Evolutionary conservation across 1,284 basidiomycete genomes (phyloP).

Genomic region (Boletus smithii): DNA sequence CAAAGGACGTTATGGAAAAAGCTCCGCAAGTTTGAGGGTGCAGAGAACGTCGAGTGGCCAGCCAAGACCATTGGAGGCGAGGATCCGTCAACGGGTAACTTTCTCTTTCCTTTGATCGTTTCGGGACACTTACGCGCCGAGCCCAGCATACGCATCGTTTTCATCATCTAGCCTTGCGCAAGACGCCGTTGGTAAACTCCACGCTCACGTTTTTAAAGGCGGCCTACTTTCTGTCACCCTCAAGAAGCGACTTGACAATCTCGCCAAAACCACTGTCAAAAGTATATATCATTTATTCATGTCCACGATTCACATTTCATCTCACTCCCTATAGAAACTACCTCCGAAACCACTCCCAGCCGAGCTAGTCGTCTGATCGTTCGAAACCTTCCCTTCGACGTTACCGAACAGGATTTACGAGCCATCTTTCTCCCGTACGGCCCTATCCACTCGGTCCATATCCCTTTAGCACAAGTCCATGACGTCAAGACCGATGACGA

Average conservation of each 20-base stretch:
- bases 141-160: constrained; percentile 75
- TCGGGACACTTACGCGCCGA: constrained; percentile 23
- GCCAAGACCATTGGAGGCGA: constrained; percentile 46
- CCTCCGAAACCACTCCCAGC: constrained; percentile 35
- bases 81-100: constrained; percentile 37
- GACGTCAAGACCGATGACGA: constrained; percentile 27
- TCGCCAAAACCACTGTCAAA: constrained; percentile 49
- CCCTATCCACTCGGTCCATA: constrained; percentile 82
- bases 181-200: constrained; percentile 77
- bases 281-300: constrained; percentile 9
- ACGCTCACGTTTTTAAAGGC: constrained; percentile 94
- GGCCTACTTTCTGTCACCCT: constrained; percentile 82
- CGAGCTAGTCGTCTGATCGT: constrained; percentile 86
- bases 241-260: constrained; percentile 81
- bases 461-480: constrained; percentile 49
- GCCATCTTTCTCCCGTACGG: constrained; percentile 88
- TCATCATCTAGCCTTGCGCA: constrained; percentile 67
- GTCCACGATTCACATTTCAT: neutral
- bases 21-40: constrained; percentile 72
- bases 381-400: constrained; percentile 84
- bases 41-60: constrained; percentile 71
- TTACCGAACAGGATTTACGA: constrained; percentile 83
- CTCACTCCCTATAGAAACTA: constrained; percentile 28
- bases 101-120: constrained; percentile 3
- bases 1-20: constrained; percentile 87